phyloP scores from a whole-genome alignment of 306 rosid genomes.

The Sicyos baderoa region DNA sequence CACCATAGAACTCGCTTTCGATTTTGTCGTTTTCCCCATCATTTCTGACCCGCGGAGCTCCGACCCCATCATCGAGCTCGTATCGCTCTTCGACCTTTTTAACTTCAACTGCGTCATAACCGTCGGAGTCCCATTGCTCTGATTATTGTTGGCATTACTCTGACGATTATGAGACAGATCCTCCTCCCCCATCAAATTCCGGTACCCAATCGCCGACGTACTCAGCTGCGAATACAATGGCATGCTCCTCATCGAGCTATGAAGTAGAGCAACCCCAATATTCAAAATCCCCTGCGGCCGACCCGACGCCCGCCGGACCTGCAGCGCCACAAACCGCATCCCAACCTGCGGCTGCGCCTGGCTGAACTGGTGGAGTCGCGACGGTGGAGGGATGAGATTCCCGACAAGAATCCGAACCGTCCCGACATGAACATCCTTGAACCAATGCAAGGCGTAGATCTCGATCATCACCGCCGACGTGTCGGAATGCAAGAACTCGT shows the following conservation, averaged over 20 bases:
- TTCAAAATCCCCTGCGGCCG: constrained; percentile 81
- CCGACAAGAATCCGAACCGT: constrained; percentile 45
- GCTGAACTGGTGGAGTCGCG: constrained; percentile 18
- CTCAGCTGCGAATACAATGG: constrained; percentile 58
- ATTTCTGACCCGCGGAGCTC: constrained; percentile 33
- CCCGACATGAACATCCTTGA: constrained; percentile 70
- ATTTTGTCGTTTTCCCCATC: constrained; percentile 22
- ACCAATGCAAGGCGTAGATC: constrained; percentile 90
- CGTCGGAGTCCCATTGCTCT: constrained; percentile 22
- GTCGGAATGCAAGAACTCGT: constrained; percentile 50
- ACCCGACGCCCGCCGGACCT: constrained; percentile 59
- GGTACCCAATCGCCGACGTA: constrained; percentile 42
- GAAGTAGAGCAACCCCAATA: constrained; percentile 63
- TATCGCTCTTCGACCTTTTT: constrained; percentile 61
- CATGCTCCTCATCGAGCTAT: constrained; percentile 90
- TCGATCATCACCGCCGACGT: constrained; percentile 60
- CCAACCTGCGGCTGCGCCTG: constrained; percentile 26
- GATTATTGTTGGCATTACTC: constrained; percentile 4
- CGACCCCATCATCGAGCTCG: constrained; percentile 60
- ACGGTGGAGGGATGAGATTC: constrained; percentile 40
- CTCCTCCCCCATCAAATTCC: constrained; percentile 64
- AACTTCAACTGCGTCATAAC: constrained; percentile 17
- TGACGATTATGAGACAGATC: constrained; percentile 27
- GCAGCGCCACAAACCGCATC: constrained; percentile 66
- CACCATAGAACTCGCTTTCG: constrained; percentile 32